Conservation (phyloP, 1,139 yeast genomes). For the Taphrina flavorubra region DNA sequence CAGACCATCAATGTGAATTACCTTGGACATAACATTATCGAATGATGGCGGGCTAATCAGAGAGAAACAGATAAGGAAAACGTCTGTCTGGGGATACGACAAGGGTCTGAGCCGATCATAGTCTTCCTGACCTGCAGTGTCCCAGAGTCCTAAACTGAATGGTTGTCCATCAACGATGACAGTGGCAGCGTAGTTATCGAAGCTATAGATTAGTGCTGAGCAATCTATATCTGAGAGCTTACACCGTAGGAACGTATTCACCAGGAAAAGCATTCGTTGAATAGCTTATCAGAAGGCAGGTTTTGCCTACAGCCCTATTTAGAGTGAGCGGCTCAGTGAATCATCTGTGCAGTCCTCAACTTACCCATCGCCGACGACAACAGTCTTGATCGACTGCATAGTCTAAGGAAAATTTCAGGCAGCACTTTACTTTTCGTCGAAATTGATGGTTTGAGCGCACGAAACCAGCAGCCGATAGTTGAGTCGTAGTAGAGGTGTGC, state of each 20-base stretch:
- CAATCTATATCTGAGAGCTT: slow-evolving; percentile 21
- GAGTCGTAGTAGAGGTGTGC: no score
- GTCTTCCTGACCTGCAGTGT: slow-evolving; percentile 97
- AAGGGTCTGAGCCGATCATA: slow-evolving; percentile 89
- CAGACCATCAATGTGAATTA: slow-evolving; percentile 11
- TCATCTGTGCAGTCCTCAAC: slow-evolving; percentile 12
- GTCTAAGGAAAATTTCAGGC: no score
- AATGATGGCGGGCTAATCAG: slow-evolving; percentile 82
- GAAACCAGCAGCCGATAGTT: no score
- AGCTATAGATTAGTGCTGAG: slow-evolving; percentile 20
- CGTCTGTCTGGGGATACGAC: slow-evolving; percentile 91
- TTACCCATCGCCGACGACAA: slow-evolving; percentile 90
- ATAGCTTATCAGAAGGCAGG: slow-evolving; percentile 84
- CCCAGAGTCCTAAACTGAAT: slow-evolving; percentile 80
- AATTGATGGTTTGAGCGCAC: no score
- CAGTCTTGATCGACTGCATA: slow-evolving; percentile 72
- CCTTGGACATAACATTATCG: slow-evolving; percentile 63
- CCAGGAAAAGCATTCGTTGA: slow-evolving; percentile 94
- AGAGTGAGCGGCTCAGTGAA: slow-evolving; percentile 1
- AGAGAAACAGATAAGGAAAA: slow-evolving; percentile 84
- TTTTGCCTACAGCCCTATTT: slow-evolving; percentile 84
- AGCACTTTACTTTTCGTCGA: no score
- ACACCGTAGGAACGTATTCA: slow-evolving; percentile 91
- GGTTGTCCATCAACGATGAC: slow-evolving; percentile 82
- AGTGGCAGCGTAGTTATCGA: slow-evolving; percentile 82